phyloP scores from a whole-genome alignment of 2,329 filamentous ascomycete genomes.

The Xylaria hypoxylon region DNA sequence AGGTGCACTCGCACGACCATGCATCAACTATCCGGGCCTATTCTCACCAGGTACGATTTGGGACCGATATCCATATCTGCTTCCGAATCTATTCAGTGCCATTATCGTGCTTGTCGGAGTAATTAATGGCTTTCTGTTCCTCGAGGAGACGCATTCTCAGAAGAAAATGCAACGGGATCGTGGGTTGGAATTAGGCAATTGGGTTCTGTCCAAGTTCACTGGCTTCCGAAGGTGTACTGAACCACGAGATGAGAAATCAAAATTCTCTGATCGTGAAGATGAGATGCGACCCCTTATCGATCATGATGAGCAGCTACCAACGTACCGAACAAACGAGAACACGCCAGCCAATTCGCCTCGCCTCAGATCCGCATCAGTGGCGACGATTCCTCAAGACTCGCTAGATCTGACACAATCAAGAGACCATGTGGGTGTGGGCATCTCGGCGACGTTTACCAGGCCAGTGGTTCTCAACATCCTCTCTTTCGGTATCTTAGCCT shows the following conservation, averaged over 20 bases:
- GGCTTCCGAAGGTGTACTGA: conserved; percentile 53
- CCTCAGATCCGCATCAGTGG: conserved; percentile 47
- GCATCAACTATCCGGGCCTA: conserved; percentile 79
- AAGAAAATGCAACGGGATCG: conserved; percentile 81
- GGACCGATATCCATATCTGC: conserved; percentile 87
- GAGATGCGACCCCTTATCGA: conserved; percentile 72
- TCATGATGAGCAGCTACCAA: conserved; percentile 71
- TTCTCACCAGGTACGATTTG: conserved; percentile 82
- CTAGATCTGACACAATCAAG: conserved; percentile 51
- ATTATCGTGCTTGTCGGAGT: conserved; percentile 73
- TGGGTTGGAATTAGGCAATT: conserved; percentile 80
- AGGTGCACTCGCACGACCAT: conserved; percentile 88
- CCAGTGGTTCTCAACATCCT: conserved; percentile 89
- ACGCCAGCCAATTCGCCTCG: conserved; percentile 61
- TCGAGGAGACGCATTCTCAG: conserved; percentile 92
- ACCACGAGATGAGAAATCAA: conserved; percentile 53
- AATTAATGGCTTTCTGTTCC: conserved; percentile 71
- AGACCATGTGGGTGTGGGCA: conserved; percentile 40
- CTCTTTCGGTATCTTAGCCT: conserved; percentile 91
- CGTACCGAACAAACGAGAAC: conserved; percentile 72
- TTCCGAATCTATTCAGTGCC: conserved; percentile 68
- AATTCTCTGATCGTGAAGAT: conserved; percentile 60
- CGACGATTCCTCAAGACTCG: conserved; percentile 53
- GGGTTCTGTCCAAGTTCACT: conserved; percentile 66
- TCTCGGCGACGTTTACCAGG: conserved; percentile 78